Base-by-base conservation (phyloP, 2,329 filamentous ascomycete genomes). In the Hypoxylon sp. region DNA sequence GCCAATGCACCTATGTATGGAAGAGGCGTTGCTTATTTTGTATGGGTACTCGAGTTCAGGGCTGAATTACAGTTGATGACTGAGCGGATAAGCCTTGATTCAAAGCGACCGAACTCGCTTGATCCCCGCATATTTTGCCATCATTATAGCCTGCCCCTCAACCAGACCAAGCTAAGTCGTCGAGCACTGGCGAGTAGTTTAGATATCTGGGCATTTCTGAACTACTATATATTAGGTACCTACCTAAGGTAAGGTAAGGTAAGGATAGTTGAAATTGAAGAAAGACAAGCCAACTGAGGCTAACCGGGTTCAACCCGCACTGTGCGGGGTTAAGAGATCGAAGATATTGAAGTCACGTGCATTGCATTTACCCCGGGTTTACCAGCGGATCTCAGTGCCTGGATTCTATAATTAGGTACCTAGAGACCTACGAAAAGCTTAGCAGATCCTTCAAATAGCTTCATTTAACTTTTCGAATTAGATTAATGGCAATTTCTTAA, bases 61-160 rank as follows among this genome's bases (percentile, higher is more conserved):
- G 28, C 28, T 30, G 28, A 30, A 30, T 30, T 30, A 30, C 9
- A 30, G 6, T 30, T 30, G 6, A 30, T 30, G 28, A 30, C 9
- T 30, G 28, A 30, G 28, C 28, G 28, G 28, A 30, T 30, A 30
- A 30, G 28, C 28, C 28, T 14, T 53, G 52, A 62, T 41, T 66
- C 45, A 49, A 49, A 43, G 46, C 32, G 43, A 49, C 58, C 58
- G 62, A 61, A 55, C 36, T 61, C 63, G 63, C 50, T 43, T 30
- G 10, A 21, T n/a, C 32, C 21, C 17, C 34, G 34, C 43, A 28
- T 50, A 50, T 14, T 48, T 14, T 10, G 32, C 7, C 50, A 21
- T 62, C 11, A 30, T 21, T 13, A 28, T n/a, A 34, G 23, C 28
- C 14, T 45, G 10, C 34, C 21, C 49, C 49, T 63, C 46, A 46